A percentile compares a stretch with the other conserved stretches of the same genome.
These are phyloP conservation scores for Mycena citricolor DNA, from an alignment of 1,284 basidiomycete genomes.

Conservation along the genomic window DNA sequence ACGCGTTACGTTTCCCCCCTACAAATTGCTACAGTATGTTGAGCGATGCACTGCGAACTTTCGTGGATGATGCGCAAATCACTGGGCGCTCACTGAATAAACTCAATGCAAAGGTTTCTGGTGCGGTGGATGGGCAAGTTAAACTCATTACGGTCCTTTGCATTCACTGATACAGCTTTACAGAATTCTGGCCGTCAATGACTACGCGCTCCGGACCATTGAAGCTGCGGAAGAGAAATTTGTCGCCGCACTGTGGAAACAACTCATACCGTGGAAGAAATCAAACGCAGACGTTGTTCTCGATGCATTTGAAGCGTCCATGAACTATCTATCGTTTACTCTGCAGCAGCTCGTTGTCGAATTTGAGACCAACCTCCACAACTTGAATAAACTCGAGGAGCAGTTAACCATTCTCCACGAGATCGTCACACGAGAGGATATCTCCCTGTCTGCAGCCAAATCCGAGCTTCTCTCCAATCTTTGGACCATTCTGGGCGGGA, in stretches of 20 bases:
- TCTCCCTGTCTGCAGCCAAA: conserved; percentile 41
- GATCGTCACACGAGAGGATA: too few relatives aligned
- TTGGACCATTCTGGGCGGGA: too few relatives aligned
- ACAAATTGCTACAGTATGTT: too few relatives aligned
- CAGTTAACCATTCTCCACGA: conserved; percentile 45
- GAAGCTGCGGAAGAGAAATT: too few relatives aligned
- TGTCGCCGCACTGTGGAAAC: conserved; percentile 69
- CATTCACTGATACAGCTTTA: conserved; percentile 2
- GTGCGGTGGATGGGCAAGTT: conserved; percentile 65
- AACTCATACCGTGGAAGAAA: conserved; percentile 53
- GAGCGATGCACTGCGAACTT: conserved; percentile 47
- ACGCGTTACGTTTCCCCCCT: too few relatives aligned
- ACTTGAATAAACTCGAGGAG: conserved; percentile 60
- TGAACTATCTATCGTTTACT: conserved; percentile 61
- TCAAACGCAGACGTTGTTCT: too few relatives aligned
- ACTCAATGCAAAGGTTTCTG: conserved; percentile 57
- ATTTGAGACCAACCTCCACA: conserved; percentile 49
- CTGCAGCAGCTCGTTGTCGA: conserved; percentile 62
- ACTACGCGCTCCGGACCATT: too few relatives aligned
- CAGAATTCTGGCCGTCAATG: too few relatives aligned
- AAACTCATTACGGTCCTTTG: conserved; percentile 4
- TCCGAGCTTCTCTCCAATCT: conserved; percentile 52
- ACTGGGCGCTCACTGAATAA: conserved; percentile 55
- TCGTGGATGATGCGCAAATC: conserved; percentile 57
- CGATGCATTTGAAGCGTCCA: conserved; percentile 54